Base-by-base conservation (phyloP, 352 stramenopile species). In the Phytophthora ramorum region DNA sequence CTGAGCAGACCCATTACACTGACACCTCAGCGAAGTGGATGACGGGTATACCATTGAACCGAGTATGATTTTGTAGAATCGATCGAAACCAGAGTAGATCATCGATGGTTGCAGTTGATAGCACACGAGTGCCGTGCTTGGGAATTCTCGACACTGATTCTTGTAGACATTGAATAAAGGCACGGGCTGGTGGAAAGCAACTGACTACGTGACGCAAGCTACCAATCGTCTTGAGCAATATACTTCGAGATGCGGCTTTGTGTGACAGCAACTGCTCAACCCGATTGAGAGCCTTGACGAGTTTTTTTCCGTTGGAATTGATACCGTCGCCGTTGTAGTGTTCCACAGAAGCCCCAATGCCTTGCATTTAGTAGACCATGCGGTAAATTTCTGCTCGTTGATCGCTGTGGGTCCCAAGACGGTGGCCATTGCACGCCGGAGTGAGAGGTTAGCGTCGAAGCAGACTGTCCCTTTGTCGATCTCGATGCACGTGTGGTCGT, bases 401-500 rank as follows among this genome's bases (percentile, higher is more conserved):
- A n/a, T n/a, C n/a, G n/a, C n/a, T n/a, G n/a, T n/a, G n/a, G n/a
- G n/a, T n/a, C n/a, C n/a, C n/a, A n/a, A n/a, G n/a, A n/a, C 38
- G 1, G 63, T 66, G 41, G 0, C 44, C 58, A 73, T 78, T 2
- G 61, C 53, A 3, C 35, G 40, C 17, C 71, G 58, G 1, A 71
- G 58, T 2, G 62, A 46, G 2, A 66, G 0, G 14, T 70, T 53
- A 2, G 64, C 69, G 1, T 74, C 63, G 0, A 24, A 7, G 16
- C 58, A 60, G 1, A 35, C 28, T 0, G 41, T 51, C 2, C 41
- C 49, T 3, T 12, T 20, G 7, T 68, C 69, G 1, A 58, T 2
- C 58, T 77, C 64, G 9, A 69, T 26, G 28, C 55, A 71, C 0
- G 32, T 71, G 48, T 77, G 59, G 14, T 71, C 63, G 12, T 73